Evolutionary conservation across 768 basidiomycete genomes (phyloP).

Genomic region (Rhodotorula toruloides): DNA sequence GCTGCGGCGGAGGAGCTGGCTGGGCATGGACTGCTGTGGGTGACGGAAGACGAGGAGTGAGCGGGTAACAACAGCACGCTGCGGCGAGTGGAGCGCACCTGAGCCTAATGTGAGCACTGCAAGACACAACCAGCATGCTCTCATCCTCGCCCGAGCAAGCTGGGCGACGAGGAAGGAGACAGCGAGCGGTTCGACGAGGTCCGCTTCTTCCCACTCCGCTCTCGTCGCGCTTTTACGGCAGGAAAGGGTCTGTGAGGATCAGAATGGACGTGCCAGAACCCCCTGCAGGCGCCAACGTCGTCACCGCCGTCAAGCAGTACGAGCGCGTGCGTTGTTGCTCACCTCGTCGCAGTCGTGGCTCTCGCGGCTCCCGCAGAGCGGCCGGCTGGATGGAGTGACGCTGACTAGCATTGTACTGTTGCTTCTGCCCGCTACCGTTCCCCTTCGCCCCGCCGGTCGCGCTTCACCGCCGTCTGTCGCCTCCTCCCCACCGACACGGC

Average conservation of each 20-base stretch:
- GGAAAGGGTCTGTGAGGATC: too few species aligned
- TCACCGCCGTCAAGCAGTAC: conserved; percentile 25
- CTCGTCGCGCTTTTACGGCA: background rate
- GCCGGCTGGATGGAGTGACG: too few species aligned
- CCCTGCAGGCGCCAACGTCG: background rate
- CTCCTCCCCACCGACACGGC: background rate
- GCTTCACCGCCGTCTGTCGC: background rate
- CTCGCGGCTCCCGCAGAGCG: too few species aligned
- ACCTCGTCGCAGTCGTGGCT: too few species aligned
- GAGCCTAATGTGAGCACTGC: background rate
- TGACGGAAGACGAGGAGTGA: conserved; percentile 1
- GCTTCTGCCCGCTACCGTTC: too few species aligned
- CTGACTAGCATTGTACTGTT: too few species aligned
- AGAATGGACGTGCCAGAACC: conserved; percentile 32
- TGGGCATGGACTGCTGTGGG: background rate
- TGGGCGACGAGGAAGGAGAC: background rate
- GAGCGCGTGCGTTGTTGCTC: conserved; percentile 13
- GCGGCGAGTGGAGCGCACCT: background rate
- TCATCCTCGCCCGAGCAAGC: background rate
- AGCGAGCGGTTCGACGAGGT: background rate
- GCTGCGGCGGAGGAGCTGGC: background rate
- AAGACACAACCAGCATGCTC: background rate
- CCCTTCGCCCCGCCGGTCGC: background rate
- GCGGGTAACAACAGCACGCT: background rate
- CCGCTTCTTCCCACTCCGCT: background rate